These are phyloP conservation scores for Moelleriella libera DNA, from an alignment of 2,329 filamentous ascomycete species.

Conservation along the genomic window DNA sequence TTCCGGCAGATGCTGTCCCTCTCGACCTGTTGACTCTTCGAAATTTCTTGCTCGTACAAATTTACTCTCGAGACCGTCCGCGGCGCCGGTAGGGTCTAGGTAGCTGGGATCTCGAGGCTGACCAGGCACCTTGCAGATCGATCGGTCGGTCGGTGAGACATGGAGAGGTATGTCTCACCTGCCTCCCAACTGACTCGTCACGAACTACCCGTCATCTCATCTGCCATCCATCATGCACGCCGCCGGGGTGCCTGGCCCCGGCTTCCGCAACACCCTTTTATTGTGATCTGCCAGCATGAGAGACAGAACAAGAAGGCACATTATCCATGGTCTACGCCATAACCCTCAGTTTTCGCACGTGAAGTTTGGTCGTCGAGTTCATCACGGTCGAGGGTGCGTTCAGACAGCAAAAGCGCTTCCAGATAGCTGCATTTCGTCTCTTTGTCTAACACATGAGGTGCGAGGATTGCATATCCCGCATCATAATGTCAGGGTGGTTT, in stretches of 20 bases:
- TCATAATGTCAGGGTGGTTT: too few species aligned
- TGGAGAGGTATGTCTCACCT: background rate
- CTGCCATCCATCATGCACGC: constrained; percentile 2
- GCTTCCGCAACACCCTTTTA: background rate
- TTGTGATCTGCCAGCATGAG: background rate
- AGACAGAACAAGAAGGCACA: background rate
- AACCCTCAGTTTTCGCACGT: background rate
- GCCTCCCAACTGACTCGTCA: background rate
- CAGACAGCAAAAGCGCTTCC: too few species aligned
- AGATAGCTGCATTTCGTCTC: too few species aligned
- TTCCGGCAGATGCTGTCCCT: too few species aligned
- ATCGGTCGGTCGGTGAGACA: background rate
- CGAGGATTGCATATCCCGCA: too few species aligned
- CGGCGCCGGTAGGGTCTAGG: background rate
- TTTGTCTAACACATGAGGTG: too few species aligned
- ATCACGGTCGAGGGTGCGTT: too few species aligned
- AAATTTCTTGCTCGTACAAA: too few species aligned
- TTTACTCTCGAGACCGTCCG: too few species aligned
- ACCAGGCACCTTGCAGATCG: background rate
- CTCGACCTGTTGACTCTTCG: too few species aligned
- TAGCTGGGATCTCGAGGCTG: background rate
- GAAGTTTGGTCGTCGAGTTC: too few species aligned
- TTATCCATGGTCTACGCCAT: background rate
- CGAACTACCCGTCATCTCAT: constrained; percentile 1
- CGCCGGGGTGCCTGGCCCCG: background rate